phyloP scores from a whole-genome alignment of 2,329 filamentous ascomycete genomes.

The Apiospora phragmitis region DNA sequence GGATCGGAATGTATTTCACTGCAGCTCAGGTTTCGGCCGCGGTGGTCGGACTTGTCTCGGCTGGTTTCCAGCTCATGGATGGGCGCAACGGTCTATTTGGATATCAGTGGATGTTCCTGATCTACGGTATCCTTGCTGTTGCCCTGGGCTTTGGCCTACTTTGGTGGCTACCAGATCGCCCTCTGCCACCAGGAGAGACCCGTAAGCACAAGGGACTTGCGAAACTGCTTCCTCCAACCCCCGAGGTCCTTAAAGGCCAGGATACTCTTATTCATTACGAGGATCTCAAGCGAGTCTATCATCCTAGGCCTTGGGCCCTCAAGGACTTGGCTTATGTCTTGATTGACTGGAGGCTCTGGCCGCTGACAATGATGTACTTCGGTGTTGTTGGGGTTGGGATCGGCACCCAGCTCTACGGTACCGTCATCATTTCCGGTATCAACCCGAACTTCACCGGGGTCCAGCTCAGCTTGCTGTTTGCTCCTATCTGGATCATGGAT shows the following conservation, averaged over 20 bases:
- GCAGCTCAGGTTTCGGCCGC: conserved; percentile 86
- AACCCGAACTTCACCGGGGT: conserved; percentile 72
- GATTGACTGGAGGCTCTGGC: conserved; percentile 87
- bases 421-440: conserved; percentile 80
- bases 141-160: conserved; percentile 71
- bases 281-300: conserved; percentile 79
- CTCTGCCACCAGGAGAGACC: conserved; percentile 68
- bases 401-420: conserved; percentile 84
- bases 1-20: conserved; percentile 88
- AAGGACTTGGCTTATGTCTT: conserved; percentile 71
- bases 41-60: conserved; percentile 85
- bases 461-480: conserved; percentile 78
- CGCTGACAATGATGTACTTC: conserved; percentile 88
- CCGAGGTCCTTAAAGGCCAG: conserved; percentile 72
- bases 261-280: conserved; percentile 83
- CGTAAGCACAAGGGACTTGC: conserved; percentile 51
- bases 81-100: conserved; percentile 73
- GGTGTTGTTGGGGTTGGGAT: conserved; percentile 92
- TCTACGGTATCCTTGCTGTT: conserved; percentile 78
- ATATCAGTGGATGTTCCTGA: conserved; percentile 89
- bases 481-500: conserved; percentile 94
- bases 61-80: conserved; percentile 91
- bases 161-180: conserved; percentile 90
- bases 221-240: conserved; percentile 67
- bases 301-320: conserved; percentile 70